These are phyloP conservation scores for Prunus armeniaca DNA, from an alignment of 306 rosid genomes.

Conservation along the genomic window DNA sequence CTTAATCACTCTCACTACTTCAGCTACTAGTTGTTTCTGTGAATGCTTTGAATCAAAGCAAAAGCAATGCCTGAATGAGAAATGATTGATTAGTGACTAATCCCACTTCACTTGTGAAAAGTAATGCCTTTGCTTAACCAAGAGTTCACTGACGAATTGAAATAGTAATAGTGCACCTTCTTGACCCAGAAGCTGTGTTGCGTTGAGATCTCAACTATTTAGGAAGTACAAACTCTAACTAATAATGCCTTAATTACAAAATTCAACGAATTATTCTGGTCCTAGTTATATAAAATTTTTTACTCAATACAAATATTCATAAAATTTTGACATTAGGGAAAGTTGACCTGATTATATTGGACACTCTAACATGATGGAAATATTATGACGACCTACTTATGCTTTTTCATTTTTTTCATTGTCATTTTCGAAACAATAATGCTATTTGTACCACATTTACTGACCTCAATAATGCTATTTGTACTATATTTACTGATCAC, in stretches of 20 bases:
- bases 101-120: conserved; percentile 27
- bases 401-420: too few species aligned
- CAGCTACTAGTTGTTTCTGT: neutral
- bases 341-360: neutral
- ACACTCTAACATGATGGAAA: too few species aligned
- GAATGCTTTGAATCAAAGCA: conserved; percentile 43
- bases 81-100: conserved; percentile 38
- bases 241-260: too few species aligned
- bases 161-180: conserved; percentile 20
- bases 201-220: conserved; percentile 26
- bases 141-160: conserved; percentile 23
- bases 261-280: neutral
- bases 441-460: too few species aligned
- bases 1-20: conserved; percentile 18
- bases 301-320: neutral
- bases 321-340: neutral
- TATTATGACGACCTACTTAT: too few species aligned
- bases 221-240: neutral
- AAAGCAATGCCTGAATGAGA: neutral
- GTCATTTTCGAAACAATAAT: too few species aligned
- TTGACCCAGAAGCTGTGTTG: conserved; percentile 17
- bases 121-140: conserved; percentile 41
- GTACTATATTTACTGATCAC: too few species aligned
- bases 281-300: too few species aligned
- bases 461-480: too few species aligned